phyloP scores from a whole-genome alignment of 2,329 filamentous ascomycete species.

The Colletotrichum tropicale region DNA sequence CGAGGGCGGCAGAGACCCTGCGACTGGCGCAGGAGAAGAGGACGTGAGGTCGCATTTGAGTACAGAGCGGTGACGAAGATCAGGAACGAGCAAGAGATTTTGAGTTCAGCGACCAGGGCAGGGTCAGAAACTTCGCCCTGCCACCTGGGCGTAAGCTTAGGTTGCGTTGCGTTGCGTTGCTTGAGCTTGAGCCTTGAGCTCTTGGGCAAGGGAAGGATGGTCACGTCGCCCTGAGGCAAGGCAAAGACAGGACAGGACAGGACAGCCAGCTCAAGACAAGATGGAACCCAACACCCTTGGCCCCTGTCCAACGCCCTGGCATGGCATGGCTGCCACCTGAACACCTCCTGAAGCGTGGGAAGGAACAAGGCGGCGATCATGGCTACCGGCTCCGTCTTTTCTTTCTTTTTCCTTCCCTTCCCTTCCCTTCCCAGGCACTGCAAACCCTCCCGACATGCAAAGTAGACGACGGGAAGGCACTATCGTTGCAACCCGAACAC shows the following conservation, averaged over 20 bases:
- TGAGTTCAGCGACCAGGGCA: conserved; percentile 10
- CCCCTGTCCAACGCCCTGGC: not conserved
- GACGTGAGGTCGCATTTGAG: conserved; percentile 15
- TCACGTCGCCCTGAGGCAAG: not conserved
- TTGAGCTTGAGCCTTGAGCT: not conserved
- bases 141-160: not conserved
- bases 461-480: not conserved
- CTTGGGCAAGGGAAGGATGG: not conserved
- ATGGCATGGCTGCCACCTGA: not conserved
- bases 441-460: not conserved
- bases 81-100: not conserved
- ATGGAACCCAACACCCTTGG: not conserved
- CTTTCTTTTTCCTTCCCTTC: not conserved
- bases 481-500: not conserved
- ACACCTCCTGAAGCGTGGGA: not conserved
- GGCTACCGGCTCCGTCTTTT: not conserved
- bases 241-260: not conserved
- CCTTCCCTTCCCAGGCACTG: not conserved
- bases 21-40: not conserved
- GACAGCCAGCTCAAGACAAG: not conserved
- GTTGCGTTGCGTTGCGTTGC: not conserved
- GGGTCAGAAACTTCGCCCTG: not conserved
- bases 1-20: not conserved
- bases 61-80: conserved; percentile 1
- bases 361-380: not conserved